Conservation (phyloP, 2,329 filamentous ascomycete species). For the Orbilia oligospora region DNA sequence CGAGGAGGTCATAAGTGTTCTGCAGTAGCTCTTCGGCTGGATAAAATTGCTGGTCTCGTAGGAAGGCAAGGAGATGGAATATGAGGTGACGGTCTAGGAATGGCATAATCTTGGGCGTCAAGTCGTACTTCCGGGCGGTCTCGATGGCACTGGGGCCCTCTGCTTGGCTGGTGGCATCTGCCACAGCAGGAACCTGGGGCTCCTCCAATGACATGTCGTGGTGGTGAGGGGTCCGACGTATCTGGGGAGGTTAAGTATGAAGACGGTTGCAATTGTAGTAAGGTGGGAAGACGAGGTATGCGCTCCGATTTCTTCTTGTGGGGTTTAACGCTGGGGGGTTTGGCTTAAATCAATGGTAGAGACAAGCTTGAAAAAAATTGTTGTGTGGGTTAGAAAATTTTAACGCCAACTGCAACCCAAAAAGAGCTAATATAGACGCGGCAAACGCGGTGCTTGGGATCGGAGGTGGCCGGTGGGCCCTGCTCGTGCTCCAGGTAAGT, state of each 20-base stretch:
- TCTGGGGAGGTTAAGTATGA: slow-evolving; percentile 59
- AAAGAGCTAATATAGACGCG: slow-evolving; percentile 37
- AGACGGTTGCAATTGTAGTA: slow-evolving; percentile 61
- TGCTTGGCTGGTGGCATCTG: slow-evolving; percentile 35
- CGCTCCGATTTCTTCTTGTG: slow-evolving; percentile 40
- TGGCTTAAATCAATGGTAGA: slow-evolving; percentile 27
- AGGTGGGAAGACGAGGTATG: slow-evolving; percentile 41
- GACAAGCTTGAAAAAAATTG: slow-evolving; percentile 48
- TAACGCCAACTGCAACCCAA: slow-evolving; percentile 10
- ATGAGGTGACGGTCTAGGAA: slow-evolving; percentile 96
- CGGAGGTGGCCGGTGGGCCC: no score
- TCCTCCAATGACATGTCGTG: slow-evolving; percentile 48
- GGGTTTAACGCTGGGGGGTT: slow-evolving; percentile 39
- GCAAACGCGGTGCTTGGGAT: no score
- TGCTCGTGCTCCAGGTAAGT: no score
- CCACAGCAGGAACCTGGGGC: slow-evolving; percentile 23
- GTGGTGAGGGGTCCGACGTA: slow-evolving; percentile 51
- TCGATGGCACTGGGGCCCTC: slow-evolving; percentile 51
- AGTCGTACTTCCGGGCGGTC: slow-evolving; percentile 74
- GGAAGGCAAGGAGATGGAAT: slow-evolving; percentile 95
- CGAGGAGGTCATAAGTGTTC: slow-evolving; percentile 92
- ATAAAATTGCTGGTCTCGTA: slow-evolving; percentile 74
- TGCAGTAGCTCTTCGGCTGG: slow-evolving; percentile 79
- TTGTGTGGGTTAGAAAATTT: slow-evolving; percentile 60
- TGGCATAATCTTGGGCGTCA: slow-evolving; percentile 89